Evolutionary conservation across 305 asterid species (phyloP).

Genomic region (Lippia alba): DNA sequence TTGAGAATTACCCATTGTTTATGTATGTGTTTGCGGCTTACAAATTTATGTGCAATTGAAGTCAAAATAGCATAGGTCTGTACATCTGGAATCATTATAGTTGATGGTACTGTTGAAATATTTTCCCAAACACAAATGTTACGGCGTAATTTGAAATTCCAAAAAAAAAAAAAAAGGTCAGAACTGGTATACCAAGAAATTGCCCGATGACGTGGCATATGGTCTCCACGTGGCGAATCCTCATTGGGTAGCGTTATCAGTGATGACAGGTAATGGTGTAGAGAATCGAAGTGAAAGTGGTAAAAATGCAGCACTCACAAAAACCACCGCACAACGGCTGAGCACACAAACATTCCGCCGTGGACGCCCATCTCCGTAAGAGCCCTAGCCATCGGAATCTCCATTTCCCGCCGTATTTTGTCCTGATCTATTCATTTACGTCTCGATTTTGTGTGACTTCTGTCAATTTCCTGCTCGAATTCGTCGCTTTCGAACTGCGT

Average conservation of each 20-base stretch:
- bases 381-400: constrained; percentile 34
- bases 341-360: constrained; percentile 36
- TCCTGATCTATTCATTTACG: constrained; percentile 26
- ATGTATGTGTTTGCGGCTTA: too few species aligned
- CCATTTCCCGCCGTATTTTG: constrained; percentile 28
- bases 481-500: neutral
- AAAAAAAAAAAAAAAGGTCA: neutral
- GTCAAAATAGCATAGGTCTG: constrained; percentile 28
- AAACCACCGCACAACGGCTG: constrained; percentile 46
- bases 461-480: constrained; percentile 3
- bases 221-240: constrained; percentile 27
- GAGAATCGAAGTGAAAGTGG: constrained; percentile 31
- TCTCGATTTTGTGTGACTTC: constrained; percentile 7
- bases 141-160: too few species aligned
- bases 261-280: constrained; percentile 47
- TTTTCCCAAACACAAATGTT: too few species aligned
- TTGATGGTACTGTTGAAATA: too few species aligned
- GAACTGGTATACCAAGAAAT: neutral
- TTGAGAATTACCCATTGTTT: too few species aligned
- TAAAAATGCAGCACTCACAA: constrained; percentile 41
- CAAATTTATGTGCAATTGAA: too few species aligned
- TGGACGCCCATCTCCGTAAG: constrained; percentile 26
- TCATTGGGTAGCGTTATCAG: constrained; percentile 30
- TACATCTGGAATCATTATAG: constrained; percentile 41
- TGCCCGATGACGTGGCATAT: constrained; percentile 31